phyloP scores from a whole-genome alignment of 805 yeast species.

The Hanseniaspora clermontiae region DNA sequence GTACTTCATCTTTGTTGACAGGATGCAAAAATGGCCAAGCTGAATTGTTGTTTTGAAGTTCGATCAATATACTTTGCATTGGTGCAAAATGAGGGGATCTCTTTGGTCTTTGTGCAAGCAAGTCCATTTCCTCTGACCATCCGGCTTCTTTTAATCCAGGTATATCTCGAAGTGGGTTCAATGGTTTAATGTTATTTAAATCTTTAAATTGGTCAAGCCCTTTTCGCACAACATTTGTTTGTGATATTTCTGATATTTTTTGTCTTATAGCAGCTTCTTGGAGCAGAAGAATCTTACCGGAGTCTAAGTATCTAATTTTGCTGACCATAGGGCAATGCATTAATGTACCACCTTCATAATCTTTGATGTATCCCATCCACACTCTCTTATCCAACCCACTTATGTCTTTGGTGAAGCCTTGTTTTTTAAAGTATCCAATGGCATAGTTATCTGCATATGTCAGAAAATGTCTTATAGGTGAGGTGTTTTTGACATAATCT shows the following conservation, averaged over 20 bases:
- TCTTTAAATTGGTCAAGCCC: slow-evolving; percentile 66
- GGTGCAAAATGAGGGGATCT: slow-evolving; percentile 88
- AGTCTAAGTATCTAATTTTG: slow-evolving; percentile 72
- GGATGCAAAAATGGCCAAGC: slow-evolving; percentile 97
- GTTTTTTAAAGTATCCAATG: slow-evolving; percentile 94
- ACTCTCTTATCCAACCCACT: slow-evolving; percentile 58
- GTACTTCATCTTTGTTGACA: slow-evolving; percentile 85
- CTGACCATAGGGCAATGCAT: slow-evolving; percentile 97
- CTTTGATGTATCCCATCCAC: slow-evolving; percentile 99
- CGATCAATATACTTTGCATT: slow-evolving; percentile 79
- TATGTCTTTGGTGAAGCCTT: slow-evolving; percentile 93
- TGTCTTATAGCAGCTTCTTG: slow-evolving; percentile 86
- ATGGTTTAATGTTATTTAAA: slow-evolving; percentile 32
- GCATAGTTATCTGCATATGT: slow-evolving; percentile 99
- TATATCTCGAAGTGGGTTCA: slow-evolving; percentile 63
- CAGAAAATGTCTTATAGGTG: slow-evolving; percentile 71
- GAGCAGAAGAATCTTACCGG: slow-evolving; percentile 66
- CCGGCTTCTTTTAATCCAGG: slow-evolving; percentile 92
- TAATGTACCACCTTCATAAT: slow-evolving; percentile 95
- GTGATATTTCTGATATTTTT: slow-evolving; percentile 67
- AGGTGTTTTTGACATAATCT: slow-evolving; percentile 83
- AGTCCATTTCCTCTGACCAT: slow-evolving; percentile 98
- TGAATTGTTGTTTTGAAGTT: slow-evolving; percentile 84
- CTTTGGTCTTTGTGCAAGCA: slow-evolving; percentile 85
- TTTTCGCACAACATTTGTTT: slow-evolving; percentile 66